A percentile compares a stretch with the other conserved stretches of the same genome.
These are phyloP conservation scores for Saturnispora quitensis DNA, from an alignment of 805 yeast species.

Conservation along the genomic window DNA sequence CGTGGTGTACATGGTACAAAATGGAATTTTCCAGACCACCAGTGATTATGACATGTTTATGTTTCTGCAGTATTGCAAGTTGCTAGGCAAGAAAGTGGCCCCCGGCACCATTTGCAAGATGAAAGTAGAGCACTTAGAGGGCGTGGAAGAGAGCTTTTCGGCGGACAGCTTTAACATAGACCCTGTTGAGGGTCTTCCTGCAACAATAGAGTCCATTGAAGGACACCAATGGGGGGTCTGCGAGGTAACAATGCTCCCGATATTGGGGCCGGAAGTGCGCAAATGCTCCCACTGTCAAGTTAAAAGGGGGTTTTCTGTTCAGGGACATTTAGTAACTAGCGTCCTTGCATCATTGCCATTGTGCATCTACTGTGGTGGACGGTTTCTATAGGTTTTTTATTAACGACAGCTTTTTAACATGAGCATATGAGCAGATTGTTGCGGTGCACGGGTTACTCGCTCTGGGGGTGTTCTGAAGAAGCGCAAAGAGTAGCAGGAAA, in stretches of 20 bases:
- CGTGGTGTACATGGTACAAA: conserved; percentile 9
- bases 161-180: conserved; percentile 3
- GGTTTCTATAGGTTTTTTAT: conserved; percentile 3
- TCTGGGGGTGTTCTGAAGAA: neutral
- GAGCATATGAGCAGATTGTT: neutral
- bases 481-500: neutral
- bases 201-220: conserved; percentile 6
- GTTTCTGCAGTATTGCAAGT: conserved; percentile 9
- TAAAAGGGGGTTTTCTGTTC: neutral
- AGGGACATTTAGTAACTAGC: conserved; percentile 1
- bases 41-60: conserved; percentile 10
- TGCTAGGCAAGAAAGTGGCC: conserved; percentile 2
- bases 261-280: conserved; percentile 9
- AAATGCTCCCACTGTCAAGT: conserved; percentile 11
- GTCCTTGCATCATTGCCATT: conserved; percentile 8
- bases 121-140: conserved; percentile 4
- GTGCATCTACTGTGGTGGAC: conserved; percentile 15
- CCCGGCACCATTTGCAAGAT: conserved; percentile 5
- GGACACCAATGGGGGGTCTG: conserved; percentile 16
- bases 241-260: conserved; percentile 12
- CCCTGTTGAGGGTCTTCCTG: neutral
- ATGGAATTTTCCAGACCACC: neutral
- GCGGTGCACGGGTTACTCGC: neutral
- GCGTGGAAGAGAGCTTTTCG: conserved; percentile 1
- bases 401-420: neutral